Base-by-base conservation (phyloP, 2,329 filamentous ascomycete genomes). In the Fusarium sp. region DNA sequence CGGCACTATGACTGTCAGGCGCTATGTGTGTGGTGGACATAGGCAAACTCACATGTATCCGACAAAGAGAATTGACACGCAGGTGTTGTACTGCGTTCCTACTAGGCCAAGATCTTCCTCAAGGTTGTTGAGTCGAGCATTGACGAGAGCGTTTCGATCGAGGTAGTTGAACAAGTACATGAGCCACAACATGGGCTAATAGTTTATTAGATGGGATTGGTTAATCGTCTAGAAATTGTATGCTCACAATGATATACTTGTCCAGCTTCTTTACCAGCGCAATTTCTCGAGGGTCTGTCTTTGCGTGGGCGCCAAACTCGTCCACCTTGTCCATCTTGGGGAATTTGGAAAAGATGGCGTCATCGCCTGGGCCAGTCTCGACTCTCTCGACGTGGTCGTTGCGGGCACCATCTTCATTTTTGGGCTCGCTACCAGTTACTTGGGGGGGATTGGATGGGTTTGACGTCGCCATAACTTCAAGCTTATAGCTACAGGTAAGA, bases 71-170 rank as follows among this genome's bases (percentile, higher is more conserved):
- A 79, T 77, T 0, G 77, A 78, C 1, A 78, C 74, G 11, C 76
- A 78, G 2, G 76, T 77, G 43, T 77, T 75, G 28, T 77, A 77
- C 49, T 77, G 71, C 11, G 58, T 63, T 6, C 80, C 82, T 1
- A 75, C 73, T 28, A 89, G 74, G 1, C 79, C 76, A 2, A 89
- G 75, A 43, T 88, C 85, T 7, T 82, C 78, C 41, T 86, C 82
- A 2, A 89, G 75, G 2, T 83, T 83, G 56, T 86, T 83, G 5
- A 89, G 74, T 24, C 82, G 79, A 3, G 86, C 86, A 19, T 85
- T 84, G 6, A 87, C 85, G 56, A 88, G 85, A 37, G 87, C 85
- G 51, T 85, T 86, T 15, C 83, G 77, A 60, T 86, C 83, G 3
- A 84, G 76, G 39, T 78, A 79, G 35, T 79, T 78, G 35, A 79